Conservation (phyloP, 768 basidiomycete genomes). For the Kwoniella newhampshirensis region DNA sequence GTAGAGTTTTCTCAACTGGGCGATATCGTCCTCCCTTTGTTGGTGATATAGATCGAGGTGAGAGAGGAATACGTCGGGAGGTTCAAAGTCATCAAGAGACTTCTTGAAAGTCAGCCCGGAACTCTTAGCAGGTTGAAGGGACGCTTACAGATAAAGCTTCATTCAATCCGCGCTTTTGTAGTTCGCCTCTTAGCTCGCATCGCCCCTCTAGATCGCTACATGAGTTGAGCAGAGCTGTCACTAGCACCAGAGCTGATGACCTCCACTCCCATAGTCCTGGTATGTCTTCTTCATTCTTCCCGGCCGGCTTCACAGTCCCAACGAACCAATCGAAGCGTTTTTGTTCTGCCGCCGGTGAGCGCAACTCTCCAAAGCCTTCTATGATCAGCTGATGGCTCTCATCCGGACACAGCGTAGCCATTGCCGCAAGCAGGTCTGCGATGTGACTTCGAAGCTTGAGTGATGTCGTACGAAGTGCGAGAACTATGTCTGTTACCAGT, state of each 20-base stretch:
- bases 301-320: conserved; percentile 56
- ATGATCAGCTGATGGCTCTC: conserved; percentile 75
- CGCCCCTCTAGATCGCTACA: conserved; percentile 76
- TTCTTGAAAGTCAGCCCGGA: conserved; percentile 45
- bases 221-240: conserved; percentile 76
- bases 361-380: conserved; percentile 76
- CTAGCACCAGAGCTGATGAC: conserved; percentile 69
- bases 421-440: conserved; percentile 77
- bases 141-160: conserved; percentile 75
- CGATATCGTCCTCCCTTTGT: conserved; percentile 86
- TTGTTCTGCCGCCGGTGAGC: conserved; percentile 66
- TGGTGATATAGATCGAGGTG: conserved; percentile 81
- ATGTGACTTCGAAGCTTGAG: conserved; percentile 68
- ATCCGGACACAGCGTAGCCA: conserved; percentile 69
- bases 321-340: conserved; percentile 81
- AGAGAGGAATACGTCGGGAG: conserved; percentile 72
- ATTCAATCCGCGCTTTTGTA: conserved; percentile 75
- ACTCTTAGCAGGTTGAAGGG: background rate
- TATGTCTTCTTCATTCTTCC: conserved; percentile 2
- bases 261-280: conserved; percentile 82
- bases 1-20: conserved; percentile 67
- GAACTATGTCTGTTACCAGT: conserved; percentile 70
- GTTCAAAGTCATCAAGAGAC: conserved; percentile 72
- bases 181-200: conserved; percentile 75
- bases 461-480: conserved; percentile 67